Evolutionary conservation across 768 basidiomycete genomes (phyloP), one percentile per base, ranked within the genome.

Genomic region (Roridomyces roridus): DNA sequence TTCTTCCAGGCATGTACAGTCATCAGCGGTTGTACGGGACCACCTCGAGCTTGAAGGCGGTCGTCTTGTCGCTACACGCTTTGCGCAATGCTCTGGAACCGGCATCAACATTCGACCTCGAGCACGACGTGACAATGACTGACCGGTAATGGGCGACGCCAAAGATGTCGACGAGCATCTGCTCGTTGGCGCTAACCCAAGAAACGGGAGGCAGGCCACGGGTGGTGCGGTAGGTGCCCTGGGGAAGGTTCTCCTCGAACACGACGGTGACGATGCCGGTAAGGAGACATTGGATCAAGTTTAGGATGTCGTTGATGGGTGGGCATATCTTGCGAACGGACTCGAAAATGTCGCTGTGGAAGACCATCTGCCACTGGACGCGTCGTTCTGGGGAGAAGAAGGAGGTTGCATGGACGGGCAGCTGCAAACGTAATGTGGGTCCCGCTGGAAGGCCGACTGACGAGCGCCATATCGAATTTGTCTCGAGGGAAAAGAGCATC

Each of bases 341-440:
- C 65, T 87, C 86, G 72, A 89, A 89, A 46, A 85, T 84, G 71
- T 88, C 87, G 66, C 83, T 85, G 69, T 88, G 91, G 68, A 94
- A 94, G 65, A 92, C 89, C 91, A 92, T 92, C 70, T 92, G 85
- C 91, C 92, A 94, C 69, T 92, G 91, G 42, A 92, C 83, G 57
- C 89, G 85, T 63, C 91, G 78, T 69, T 93, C 89, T 11, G 90
- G 90, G 45, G 87, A 89, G 76, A 93, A 94, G 74, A 94, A 93
- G 23, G 91, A 91, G 36, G 86, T 87, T 35, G 91, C 91, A 60
- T 92, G 85, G 55, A 86, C 79, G 8, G 91, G 91, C 31, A 93
- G 81, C 67, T 89, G 86, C 7, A 92, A 77, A 42, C 80, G 85
- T 65, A 90, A 76, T 66, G 85, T 80, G 55, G 91, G 91, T 51